Conservation (phyloP, 176 grass and related monocot species). For the Bothriochloa decipiens region DNA sequence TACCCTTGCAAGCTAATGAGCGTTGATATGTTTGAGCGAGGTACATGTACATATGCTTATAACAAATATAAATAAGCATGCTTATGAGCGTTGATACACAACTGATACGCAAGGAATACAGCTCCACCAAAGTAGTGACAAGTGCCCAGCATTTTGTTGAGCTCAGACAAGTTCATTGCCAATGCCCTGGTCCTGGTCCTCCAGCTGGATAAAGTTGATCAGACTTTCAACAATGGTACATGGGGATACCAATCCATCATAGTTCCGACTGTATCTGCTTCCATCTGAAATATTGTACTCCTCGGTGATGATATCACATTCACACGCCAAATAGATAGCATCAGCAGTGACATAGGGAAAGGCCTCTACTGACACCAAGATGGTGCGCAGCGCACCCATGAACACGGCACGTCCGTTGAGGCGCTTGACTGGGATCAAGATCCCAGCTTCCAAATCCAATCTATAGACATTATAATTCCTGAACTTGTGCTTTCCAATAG, state of each 20-base stretch:
- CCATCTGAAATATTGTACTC: not conserved
- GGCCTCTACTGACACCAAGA: not conserved
- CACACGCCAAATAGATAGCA: not conserved
- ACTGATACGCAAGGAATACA: too few relatives aligned
- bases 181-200: not conserved
- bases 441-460: constrained; percentile 9
- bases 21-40: not conserved
- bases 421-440: not conserved
- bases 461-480: not conserved
- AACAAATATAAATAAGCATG: not conserved
- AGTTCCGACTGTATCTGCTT: not conserved
- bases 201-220: not conserved
- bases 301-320: not conserved
- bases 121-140: not conserved
- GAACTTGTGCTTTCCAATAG: not conserved
- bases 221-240: not conserved
- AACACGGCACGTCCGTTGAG: constrained; percentile 7
- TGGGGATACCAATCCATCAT: not conserved
- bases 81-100: not conserved
- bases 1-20: not conserved
- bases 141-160: not conserved
- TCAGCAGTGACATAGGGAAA: not conserved
- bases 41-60: not conserved
- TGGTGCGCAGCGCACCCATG: not conserved
- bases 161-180: not conserved